Conservation (phyloP, 2,329 filamentous ascomycete genomes). For the Neopestalotiopsis rosae region DNA sequence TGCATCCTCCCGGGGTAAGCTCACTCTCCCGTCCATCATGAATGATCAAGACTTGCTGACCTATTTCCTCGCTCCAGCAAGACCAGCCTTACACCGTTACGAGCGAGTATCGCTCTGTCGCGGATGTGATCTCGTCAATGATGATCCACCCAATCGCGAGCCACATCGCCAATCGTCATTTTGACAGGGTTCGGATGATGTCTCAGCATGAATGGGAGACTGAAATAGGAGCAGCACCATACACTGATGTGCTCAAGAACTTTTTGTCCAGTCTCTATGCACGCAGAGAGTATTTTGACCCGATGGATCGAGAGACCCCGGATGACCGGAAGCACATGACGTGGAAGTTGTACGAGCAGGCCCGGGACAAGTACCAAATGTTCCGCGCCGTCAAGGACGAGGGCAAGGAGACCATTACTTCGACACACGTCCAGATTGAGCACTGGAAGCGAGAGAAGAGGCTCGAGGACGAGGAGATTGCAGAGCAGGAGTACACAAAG, state of each 20-base stretch:
- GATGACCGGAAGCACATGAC: not conserved
- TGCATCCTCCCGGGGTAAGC: constrained; percentile 33
- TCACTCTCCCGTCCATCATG: too few relatives aligned
- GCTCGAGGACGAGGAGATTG: not conserved
- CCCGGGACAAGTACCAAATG: not conserved
- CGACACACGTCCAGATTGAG: constrained; percentile 10
- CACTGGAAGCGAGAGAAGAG: not conserved
- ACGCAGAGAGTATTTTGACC: not conserved
- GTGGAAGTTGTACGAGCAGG: constrained; percentile 15
- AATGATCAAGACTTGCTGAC: not conserved
- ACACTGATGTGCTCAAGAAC: constrained; percentile 20
- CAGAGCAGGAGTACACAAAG: not conserved
- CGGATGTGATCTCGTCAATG: constrained; percentile 36
- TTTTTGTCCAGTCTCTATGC: constrained; percentile 16
- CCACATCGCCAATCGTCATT: not conserved
- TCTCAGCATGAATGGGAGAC: not conserved
- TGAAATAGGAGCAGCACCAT: not conserved
- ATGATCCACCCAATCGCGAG: constrained; percentile 30
- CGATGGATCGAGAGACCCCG: not conserved
- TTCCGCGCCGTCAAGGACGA: constrained; percentile 14
- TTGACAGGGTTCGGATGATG: constrained; percentile 16
- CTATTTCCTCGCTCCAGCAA: constrained; percentile 20
- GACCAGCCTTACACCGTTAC: constrained; percentile 36
- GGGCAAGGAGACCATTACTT: constrained; percentile 12
- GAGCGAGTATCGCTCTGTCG: constrained; percentile 36